A percentile compares a stretch with the other conserved stretches of the same genome.
Evolutionary conservation across 2,329 filamentous ascomycete genomes (phyloP).

Genomic region (Cryphonectria parasitica): DNA sequence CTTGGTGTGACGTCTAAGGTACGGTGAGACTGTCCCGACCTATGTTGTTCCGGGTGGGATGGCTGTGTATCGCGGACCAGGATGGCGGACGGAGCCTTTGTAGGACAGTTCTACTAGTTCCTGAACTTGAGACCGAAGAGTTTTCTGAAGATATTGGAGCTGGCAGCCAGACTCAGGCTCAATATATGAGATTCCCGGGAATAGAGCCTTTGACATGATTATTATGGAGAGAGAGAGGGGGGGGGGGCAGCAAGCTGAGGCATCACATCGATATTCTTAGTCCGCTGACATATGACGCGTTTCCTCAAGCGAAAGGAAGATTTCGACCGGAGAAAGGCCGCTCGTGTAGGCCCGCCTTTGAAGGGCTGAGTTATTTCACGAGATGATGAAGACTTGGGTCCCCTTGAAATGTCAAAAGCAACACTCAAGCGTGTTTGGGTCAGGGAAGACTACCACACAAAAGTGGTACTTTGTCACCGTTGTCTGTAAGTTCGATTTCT

Average conservation of each 20-base stretch:
- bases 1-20: not conserved
- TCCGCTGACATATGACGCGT: constrained; percentile 15
- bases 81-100: not conserved
- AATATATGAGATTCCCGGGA: not conserved
- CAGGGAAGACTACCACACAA: not conserved
- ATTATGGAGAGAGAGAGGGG: not conserved
- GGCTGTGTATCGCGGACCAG: constrained; percentile 5
- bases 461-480: not conserved
- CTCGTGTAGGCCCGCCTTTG: not conserved
- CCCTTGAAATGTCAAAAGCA: not conserved
- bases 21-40: constrained; percentile 18
- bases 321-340: constrained; percentile 10
- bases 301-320: constrained; percentile 21
- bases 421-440: not conserved
- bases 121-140: not conserved
- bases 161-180: not conserved
- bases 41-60: not conserved
- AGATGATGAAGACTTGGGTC: not conserved
- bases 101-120: not conserved
- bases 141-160: not conserved
- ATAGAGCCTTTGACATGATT: constrained; percentile 7
- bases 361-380: not conserved
- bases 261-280: not conserved
- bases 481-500: not conserved
- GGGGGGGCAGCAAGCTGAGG: not conserved